Evolutionary conservation across 2,329 filamentous ascomycete genomes (phyloP).

Genomic region (Fusarium ramigenum): DNA sequence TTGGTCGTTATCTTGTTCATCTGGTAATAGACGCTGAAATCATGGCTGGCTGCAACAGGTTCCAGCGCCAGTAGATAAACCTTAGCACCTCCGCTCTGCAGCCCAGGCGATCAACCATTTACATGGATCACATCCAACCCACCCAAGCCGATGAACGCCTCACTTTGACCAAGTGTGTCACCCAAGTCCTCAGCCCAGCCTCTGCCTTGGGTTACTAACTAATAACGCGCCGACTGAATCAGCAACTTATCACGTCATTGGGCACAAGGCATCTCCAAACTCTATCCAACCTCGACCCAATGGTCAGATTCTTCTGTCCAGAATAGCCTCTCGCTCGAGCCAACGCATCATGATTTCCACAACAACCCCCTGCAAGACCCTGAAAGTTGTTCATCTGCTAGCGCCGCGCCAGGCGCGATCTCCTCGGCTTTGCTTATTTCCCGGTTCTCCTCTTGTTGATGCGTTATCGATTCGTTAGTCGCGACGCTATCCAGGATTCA

Average conservation of each 20-base stretch:
- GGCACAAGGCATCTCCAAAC: constrained; percentile 12
- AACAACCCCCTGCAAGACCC: constrained; percentile 32
- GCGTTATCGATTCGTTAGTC: constrained; percentile 16
- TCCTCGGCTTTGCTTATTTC: constrained; percentile 26
- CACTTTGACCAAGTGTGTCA: constrained; percentile 17
- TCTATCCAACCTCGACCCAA: not conserved
- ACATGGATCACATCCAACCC: not conserved
- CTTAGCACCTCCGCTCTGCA: constrained; percentile 15
- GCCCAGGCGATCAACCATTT: constrained; percentile 12
- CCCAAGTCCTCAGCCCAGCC: constrained; percentile 6
- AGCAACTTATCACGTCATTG: constrained; percentile 28
- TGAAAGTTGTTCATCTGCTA: constrained; percentile 22
- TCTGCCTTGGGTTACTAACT: not conserved
- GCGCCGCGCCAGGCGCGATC: constrained; percentile 28
- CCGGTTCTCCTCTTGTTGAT: constrained; percentile 10
- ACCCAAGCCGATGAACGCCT: constrained; percentile 21
- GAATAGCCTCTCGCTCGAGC: not conserved
- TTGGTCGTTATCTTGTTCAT: not conserved
- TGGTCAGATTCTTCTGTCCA: not conserved
- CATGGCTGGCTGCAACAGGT: not conserved
- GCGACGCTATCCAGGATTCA: constrained; percentile 6
- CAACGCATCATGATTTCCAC: constrained; percentile 13
- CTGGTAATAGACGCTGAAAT: not conserved
- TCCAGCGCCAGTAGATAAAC: constrained; percentile 2
- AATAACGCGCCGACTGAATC: constrained; percentile 15